phyloP scores from a whole-genome alignment of 2,329 filamentous ascomycete genomes.

The Pseudogymnoascus sp. region DNA sequence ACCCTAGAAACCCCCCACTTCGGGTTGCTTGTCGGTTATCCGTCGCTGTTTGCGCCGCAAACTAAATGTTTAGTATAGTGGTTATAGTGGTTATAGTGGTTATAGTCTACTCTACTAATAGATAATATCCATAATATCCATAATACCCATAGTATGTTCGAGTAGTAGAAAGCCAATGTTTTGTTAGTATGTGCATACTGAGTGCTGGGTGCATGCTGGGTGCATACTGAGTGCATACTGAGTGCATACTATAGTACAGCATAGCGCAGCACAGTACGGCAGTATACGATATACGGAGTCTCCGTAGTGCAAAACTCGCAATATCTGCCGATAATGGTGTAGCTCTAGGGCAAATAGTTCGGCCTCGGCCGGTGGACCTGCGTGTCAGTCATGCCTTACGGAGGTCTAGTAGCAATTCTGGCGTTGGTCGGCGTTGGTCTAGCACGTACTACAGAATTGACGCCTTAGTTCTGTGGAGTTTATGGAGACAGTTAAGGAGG shows the following conservation, averaged over 20 bases:
- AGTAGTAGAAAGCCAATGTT: neutral
- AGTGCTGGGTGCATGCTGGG: too few species aligned
- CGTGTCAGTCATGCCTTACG: too few species aligned
- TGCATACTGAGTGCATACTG: neutral
- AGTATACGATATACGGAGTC: too few species aligned
- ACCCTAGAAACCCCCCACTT: neutral
- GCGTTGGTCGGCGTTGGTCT: neutral
- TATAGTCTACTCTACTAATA: too few species aligned
- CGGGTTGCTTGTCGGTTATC: neutral
- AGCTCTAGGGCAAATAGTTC: too few species aligned
- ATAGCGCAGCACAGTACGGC: too few species aligned
- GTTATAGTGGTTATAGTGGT: too few species aligned
- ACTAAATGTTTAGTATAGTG: neutral
- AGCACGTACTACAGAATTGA: neutral
- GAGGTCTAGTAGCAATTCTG: neutral
- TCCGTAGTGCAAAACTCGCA: too few species aligned
- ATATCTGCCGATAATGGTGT: too few species aligned
- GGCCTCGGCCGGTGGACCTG: too few species aligned
- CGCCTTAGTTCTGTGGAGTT: neutral
- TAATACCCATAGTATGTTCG: neutral
- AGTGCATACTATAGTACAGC: neutral
- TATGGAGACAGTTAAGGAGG: neutral
- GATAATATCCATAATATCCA: too few species aligned
- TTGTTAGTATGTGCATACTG: neutral
- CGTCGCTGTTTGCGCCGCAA: neutral